Base-by-base conservation (phyloP, 768 basidiomycete species). In the Lactarius quietus region DNA sequence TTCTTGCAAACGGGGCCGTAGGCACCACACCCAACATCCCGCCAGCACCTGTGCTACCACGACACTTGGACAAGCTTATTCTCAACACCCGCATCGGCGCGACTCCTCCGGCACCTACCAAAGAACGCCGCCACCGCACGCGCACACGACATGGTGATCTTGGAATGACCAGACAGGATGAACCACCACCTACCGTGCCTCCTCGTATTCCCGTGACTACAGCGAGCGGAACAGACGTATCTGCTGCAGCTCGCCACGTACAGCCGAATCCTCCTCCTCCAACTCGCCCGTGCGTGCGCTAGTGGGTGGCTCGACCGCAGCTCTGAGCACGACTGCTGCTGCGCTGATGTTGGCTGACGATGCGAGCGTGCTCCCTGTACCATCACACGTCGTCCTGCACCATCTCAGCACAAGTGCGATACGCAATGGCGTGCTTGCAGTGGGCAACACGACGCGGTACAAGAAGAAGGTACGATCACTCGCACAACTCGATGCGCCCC, bases 371-470 rank as follows among this genome's bases (percentile, higher is more conserved):
- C 76, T 98, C 68, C 90, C 96, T 18, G 93, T 97, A 26, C 95
- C 95, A 26, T 90, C 87, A 41, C 95, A 98, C 78, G 93, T 93
- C 41, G 93, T 98, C 28, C 79, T 98, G 68, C 94, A 97, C 71
- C 95, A 98, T 76, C 77, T 98, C 71, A 92, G 92, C 67, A 97
- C 95, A 67, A 96, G 93, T 72, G 95, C 95, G 59, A 98, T 98
- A 67, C 83, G 87, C 76, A 95, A 95, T 74, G 95, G 93, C 8
- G 93, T 96, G 54, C 76, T 98, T 57, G 95, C 94, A 43, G 94
- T 98, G 6, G 95, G 88, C 31, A 93, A 86, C 65, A 98, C 95
- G 63, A 94, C 89, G 58, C 80, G 95, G 73, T 98, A 97, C 79
- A 81, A 87, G 77, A 86, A 90, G 79, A 98, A 96, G 88, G 93